Percentiles rank a stretch among this genome's conserved stretches.
These are phyloP conservation scores for Nannizzia gypsea DNA, from an alignment of 2,329 filamentous ascomycete genomes.

Conservation along the genomic window DNA sequence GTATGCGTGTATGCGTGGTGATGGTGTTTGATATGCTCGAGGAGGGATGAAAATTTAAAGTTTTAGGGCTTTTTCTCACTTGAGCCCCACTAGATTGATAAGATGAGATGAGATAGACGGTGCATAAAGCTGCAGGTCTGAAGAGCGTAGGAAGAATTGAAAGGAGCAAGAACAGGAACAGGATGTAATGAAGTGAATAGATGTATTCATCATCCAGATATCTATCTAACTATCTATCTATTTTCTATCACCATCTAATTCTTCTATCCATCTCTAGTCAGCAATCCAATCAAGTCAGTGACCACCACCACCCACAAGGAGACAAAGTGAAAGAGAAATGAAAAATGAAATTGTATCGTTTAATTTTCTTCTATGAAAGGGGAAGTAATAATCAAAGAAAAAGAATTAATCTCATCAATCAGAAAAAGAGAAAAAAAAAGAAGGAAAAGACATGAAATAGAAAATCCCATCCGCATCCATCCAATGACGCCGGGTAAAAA, in stretches of 20 bases:
- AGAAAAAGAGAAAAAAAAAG: neutral
- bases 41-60: neutral
- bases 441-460: neutral
- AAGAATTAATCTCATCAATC: neutral
- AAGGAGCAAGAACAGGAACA: no score
- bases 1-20: neutral
- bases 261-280: no score
- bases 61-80: neutral
- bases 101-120: no score
- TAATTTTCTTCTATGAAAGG: neutral
- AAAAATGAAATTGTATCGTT: neutral
- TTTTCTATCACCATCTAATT: no score
- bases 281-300: neutral
- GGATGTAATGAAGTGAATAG: no score
- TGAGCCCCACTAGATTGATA: neutral
- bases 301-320: neutral
- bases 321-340: neutral
- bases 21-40: no score
- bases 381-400: neutral
- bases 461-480: constrained; percentile 1
- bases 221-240: neutral
- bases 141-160: no score
- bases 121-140: no score
- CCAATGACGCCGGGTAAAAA: neutral
- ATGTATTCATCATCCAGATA: no score